Percentiles rank a stretch among this genome's conserved stretches.
Conservation (phyloP, 768 basidiomycete genomes). For the Hericium rajendrae region DNA sequence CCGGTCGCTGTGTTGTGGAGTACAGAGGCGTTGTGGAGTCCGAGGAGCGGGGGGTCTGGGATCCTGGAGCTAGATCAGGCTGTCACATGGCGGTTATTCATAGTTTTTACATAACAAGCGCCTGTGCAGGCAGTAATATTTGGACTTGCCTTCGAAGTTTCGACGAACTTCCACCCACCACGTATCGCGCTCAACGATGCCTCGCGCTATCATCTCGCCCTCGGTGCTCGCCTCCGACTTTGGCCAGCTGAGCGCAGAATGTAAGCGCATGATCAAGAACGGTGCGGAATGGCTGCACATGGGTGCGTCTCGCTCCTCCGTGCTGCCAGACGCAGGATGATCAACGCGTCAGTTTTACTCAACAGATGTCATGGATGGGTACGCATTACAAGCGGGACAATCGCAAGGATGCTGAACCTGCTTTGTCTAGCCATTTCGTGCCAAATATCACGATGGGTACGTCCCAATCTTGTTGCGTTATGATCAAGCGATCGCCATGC, state of each 20-base stretch:
- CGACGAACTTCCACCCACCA: no score
- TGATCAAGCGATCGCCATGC: constrained; percentile 3
- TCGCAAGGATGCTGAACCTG: neutral
- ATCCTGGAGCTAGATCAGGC: no score
- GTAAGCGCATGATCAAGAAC: constrained; percentile 89
- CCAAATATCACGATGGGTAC: constrained; percentile 97
- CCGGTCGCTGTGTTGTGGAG: no score
- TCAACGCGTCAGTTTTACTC: neutral
- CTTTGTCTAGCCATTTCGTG: constrained; percentile 73
- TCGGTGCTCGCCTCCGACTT: constrained; percentile 97
- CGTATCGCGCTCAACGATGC: constrained; percentile 40
- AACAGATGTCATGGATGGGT: constrained; percentile 98
- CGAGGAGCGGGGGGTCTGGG: no score
- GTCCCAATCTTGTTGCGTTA: constrained; percentile 17
- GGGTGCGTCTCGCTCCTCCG: constrained; percentile 42
- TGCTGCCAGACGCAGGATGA: neutral
- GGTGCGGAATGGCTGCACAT: constrained; percentile 99
- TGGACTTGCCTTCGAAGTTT: no score
- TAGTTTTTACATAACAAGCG: no score
- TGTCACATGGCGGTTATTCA: no score
- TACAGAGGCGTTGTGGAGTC: no score
- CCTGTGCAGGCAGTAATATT: no score
- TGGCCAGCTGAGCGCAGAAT: constrained; percentile 90
- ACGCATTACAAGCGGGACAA: constrained; percentile 15
- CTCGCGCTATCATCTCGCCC: constrained; percentile 87